These are phyloP conservation scores for Tricholoma saponaceum DNA, from an alignment of 768 basidiomycete genomes.

Conservation along the genomic window DNA sequence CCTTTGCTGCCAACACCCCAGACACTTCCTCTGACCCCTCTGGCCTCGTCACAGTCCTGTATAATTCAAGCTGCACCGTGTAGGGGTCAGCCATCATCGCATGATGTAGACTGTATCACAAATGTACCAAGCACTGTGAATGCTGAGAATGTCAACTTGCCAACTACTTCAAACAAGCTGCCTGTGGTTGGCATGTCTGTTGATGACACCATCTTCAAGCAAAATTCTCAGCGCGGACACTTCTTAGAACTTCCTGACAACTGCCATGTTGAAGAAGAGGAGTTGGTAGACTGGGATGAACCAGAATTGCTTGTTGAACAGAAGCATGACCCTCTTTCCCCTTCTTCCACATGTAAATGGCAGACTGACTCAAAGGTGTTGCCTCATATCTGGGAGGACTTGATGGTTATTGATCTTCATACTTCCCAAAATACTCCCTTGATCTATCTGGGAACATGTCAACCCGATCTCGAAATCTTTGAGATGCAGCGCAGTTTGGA, in stretches of 20 bases:
- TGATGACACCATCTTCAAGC: not conserved
- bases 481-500: too few species aligned
- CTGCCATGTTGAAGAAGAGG: not conserved
- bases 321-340: too few species aligned
- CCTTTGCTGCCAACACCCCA: not conserved
- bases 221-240: not conserved
- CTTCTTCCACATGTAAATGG: not conserved
- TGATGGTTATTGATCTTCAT: not conserved
- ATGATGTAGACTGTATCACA: not conserved
- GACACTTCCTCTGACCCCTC: not conserved
- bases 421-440: not conserved
- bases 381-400: not conserved
- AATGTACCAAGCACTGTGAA: too few species aligned
- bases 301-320: not conserved
- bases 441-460: too few species aligned
- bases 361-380: not conserved
- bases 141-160: not conserved
- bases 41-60: not conserved
- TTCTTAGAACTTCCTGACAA: not conserved
- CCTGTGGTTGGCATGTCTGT: not conserved
- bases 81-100: not conserved
- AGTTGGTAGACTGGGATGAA: not conserved
- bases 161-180: too few species aligned
- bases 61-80: not conserved
- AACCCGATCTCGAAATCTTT: too few species aligned